A percentile compares a stretch with the other conserved stretches of the same genome.
These are phyloP conservation scores for Phytopythium kandeliae DNA, from an alignment of 352 stramenopile species.

Conservation along the genomic window DNA sequence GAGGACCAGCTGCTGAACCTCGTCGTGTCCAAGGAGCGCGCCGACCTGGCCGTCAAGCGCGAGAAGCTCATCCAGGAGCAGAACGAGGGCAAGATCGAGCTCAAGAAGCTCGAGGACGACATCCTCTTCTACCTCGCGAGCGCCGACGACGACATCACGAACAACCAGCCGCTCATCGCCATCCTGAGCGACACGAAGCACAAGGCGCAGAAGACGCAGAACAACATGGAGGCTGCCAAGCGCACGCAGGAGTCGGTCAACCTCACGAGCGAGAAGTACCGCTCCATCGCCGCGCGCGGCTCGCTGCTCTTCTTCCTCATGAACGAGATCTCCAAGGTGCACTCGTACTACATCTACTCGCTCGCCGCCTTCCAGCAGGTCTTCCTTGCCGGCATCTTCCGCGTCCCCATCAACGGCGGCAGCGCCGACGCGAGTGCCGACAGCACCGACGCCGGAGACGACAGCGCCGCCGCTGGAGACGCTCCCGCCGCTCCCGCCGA, in stretches of 20 bases:
- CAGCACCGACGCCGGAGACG: conserved; percentile 10
- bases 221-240: conserved; percentile 92
- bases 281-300: conserved; percentile 89
- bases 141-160: conserved; percentile 96
- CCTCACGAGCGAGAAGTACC: conserved; percentile 94
- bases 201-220: conserved; percentile 88
- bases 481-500: conserved; percentile 12
- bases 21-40: conserved; percentile 90
- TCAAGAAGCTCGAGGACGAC: conserved; percentile 94
- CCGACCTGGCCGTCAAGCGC: conserved; percentile 74
- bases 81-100: conserved; percentile 95
- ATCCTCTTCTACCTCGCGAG: conserved; percentile 94
- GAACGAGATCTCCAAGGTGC: conserved; percentile 96
- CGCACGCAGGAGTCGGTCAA: conserved; percentile 91
- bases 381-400: conserved; percentile 93
- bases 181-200: conserved; percentile 95
- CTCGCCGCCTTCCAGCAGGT: conserved; percentile 95
- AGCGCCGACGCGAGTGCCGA: conserved; percentile 6
- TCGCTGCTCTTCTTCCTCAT: conserved; percentile 96
- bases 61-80: conserved; percentile 93
- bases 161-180: conserved; percentile 95
- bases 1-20: conserved; percentile 92
- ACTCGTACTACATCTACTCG: conserved; percentile 97
- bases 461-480: conserved; percentile 15
- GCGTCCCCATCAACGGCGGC: conserved; percentile 52